Evolutionary conservation across 768 basidiomycete genomes (phyloP).

Genomic region (Leccinellum luteum): DNA sequence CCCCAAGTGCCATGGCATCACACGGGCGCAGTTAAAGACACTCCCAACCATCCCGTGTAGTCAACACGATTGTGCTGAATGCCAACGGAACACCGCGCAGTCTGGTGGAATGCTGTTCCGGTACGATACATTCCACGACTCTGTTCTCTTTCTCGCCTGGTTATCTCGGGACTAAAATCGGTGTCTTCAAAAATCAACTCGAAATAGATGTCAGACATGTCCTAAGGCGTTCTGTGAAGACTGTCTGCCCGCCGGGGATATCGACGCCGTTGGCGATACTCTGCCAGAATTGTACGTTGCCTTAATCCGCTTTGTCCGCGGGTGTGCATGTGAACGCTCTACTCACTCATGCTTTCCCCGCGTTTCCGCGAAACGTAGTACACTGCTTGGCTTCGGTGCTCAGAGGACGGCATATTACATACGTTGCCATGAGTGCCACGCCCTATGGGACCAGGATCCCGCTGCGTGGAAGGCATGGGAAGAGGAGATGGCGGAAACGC

Average conservation of each 20-base stretch:
- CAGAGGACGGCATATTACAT: slow-evolving; percentile 44
- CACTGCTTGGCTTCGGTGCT: slow-evolving; percentile 39
- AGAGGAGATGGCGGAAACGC: slow-evolving; percentile 38
- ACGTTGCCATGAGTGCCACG: slow-evolving; percentile 47
- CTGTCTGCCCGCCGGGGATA: slow-evolving; percentile 49
- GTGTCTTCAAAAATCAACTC: neutral
- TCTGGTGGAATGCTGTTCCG: slow-evolving; percentile 60
- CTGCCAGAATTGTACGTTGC: slow-evolving; percentile 55
- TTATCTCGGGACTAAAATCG: slow-evolving; percentile 3
- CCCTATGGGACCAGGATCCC: slow-evolving; percentile 36
- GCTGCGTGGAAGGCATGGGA: slow-evolving; percentile 42
- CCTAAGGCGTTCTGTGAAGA: slow-evolving; percentile 61
- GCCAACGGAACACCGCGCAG: slow-evolving; percentile 42
- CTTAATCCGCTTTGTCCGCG: neutral
- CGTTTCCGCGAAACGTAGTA: slow-evolving; percentile 25
- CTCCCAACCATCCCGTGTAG: slow-evolving; percentile 36
- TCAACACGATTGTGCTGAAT: slow-evolving; percentile 51
- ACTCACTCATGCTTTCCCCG: neutral
- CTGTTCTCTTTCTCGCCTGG: neutral
- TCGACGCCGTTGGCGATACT: slow-evolving; percentile 51
- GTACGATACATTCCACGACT: slow-evolving; percentile 27
- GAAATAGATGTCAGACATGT: slow-evolving; percentile 54
- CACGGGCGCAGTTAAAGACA: slow-evolving; percentile 27
- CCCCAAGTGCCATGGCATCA: slow-evolving; percentile 43
- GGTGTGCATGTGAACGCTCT: neutral